A percentile compares a stretch with the other conserved stretches of the same genome.
phyloP scores from a whole-genome alignment of 2,329 filamentous ascomycete genomes.

The Penicillium nordicum region DNA sequence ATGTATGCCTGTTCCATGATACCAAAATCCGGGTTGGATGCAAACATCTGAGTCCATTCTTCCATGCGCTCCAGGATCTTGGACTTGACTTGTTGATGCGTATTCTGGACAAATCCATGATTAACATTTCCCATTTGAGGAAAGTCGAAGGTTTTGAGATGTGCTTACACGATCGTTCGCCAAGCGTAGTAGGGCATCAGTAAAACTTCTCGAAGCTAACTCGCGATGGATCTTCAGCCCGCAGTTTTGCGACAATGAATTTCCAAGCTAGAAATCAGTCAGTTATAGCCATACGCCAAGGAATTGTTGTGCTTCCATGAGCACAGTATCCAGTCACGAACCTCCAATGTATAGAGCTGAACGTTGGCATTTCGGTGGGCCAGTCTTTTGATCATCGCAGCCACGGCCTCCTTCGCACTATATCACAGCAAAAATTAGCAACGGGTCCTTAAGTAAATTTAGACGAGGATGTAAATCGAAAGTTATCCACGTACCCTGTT shows the following conservation, averaged over 20 bases:
- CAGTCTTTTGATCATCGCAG: constrained; percentile 85
- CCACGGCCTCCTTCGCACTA: constrained; percentile 76
- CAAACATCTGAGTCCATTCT: constrained; percentile 94
- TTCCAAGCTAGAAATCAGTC: constrained; percentile 63
- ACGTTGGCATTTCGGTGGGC: constrained; percentile 95
- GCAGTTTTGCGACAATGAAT: constrained; percentile 89
- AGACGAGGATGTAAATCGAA: background rate
- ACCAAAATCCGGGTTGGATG: constrained; percentile 80
- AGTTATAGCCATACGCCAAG: background rate
- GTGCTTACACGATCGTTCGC: constrained; percentile 70
- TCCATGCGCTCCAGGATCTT: constrained; percentile 97
- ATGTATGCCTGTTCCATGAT: constrained; percentile 97
- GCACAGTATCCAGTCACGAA: constrained; percentile 35
- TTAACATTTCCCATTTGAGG: background rate
- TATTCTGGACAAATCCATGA: constrained; percentile 56
- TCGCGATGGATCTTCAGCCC: constrained; percentile 83
- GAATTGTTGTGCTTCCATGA: background rate
- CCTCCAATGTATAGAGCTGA: constrained; percentile 89
- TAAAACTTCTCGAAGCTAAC: constrained; percentile 86
- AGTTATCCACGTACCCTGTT: constrained; percentile 38
- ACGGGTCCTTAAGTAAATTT: background rate
- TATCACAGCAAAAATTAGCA: constrained; percentile 14
- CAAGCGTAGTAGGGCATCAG: constrained; percentile 84
- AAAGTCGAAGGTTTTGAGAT: background rate
- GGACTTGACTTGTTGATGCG: constrained; percentile 91